Evolutionary conservation across 495 filamentous ascomycete species (phyloP).

Genomic region (Niebla homalea): DNA sequence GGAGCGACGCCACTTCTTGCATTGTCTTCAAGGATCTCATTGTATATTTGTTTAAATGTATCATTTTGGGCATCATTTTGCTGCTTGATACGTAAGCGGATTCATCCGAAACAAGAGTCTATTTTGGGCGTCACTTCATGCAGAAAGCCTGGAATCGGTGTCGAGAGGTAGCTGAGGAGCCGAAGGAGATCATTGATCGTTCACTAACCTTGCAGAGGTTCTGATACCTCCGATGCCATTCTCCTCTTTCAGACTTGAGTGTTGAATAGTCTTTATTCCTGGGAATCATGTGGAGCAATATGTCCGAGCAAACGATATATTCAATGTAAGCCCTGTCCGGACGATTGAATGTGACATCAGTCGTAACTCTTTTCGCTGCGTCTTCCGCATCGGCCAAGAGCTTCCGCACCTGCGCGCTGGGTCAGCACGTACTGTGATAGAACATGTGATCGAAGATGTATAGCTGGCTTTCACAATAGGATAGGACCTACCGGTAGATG

Average conservation of each 20-base stretch:
- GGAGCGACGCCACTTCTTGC: constrained; percentile 32
- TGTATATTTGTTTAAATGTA: constrained; percentile 47
- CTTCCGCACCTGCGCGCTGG: constrained; percentile 23
- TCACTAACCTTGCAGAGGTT: constrained; percentile 14
- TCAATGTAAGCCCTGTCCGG: constrained; percentile 58
- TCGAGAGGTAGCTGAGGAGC: background rate
- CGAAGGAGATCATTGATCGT: background rate
- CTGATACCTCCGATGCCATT: constrained; percentile 9
- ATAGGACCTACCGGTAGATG: constrained; percentile 28
- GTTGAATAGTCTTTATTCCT: constrained; percentile 40
- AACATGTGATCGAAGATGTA: background rate
- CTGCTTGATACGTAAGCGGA: background rate
- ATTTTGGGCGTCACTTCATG: too few species aligned
- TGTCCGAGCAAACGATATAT: constrained; percentile 66
- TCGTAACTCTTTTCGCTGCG: constrained; percentile 37
- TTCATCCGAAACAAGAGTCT: too few species aligned
- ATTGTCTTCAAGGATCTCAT: constrained; percentile 57
- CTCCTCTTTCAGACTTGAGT: constrained; percentile 2
- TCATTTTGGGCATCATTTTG: constrained; percentile 24
- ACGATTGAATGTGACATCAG: constrained; percentile 36
- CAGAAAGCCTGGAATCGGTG: too few species aligned
- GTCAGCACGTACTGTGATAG: background rate
- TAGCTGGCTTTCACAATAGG: background rate
- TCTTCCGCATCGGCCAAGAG: constrained; percentile 37
- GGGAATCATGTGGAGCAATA: constrained; percentile 63